Evolutionary conservation across 768 basidiomycete species (phyloP), one percentile per base, ranked within the genome.

Genomic region (Kwoniella dendrophila): DNA sequence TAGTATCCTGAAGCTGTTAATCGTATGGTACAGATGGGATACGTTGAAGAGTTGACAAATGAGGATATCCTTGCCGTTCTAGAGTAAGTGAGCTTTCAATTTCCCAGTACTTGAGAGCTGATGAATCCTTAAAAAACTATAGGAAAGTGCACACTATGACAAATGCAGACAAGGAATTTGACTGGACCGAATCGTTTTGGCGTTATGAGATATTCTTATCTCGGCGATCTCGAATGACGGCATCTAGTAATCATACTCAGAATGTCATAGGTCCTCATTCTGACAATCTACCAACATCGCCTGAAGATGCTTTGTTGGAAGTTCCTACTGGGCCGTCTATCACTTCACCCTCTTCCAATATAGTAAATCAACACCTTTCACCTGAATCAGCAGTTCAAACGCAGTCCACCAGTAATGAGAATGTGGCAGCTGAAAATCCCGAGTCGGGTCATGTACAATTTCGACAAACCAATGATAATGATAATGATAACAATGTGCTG

Each of bases 1-100:
- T 32, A 60, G 59, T 53, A 60, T n/a, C 59, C 59, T 32, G 59
- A 60, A 18, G 59, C 59, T 5, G 47, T 60, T 48, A 60, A 60
- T 47, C 59, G 59, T 14, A 52, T 60, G 59, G 40, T 60, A 6
- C 59, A 45, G 24, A 60, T 60, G 59, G 59, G 59, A 8, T 53
- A 52, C 12, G 40, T 53, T 29, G 59, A 60, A 3, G 59, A 53
- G 8, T 36, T 60, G 50, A 53, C 59, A 3, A 53, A 60, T 33
- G 50, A 45, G 4, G 59, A 60, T 47, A 41, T 60, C 29, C 27
- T 60, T 36, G 59, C 43, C 2, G 59, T 60, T 6, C 50, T 60
- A 6, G 33, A 60, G 59, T 60, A 26, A 43, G 59, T 60, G 2
- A 18, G 18, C 11, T 20, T 12, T 27, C 10, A 30, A 22, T 4